Percentiles rank a stretch among this genome's conserved stretches.
Evolutionary conservation across 1,284 basidiomycete genomes (phyloP).

Genomic region (Jaminaea rosea): DNA sequence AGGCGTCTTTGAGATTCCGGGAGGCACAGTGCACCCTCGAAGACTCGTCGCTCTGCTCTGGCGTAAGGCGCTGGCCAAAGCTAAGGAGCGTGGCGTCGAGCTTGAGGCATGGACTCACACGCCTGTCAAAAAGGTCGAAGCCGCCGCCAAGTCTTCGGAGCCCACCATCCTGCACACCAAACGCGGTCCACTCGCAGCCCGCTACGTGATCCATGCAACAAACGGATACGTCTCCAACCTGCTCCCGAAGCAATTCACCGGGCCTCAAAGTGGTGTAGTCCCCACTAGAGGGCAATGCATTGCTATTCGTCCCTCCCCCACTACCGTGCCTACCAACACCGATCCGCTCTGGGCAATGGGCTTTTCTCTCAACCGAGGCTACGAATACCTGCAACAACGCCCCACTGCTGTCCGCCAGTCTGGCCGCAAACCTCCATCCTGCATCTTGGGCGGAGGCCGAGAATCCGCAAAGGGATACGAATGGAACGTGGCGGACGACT

Average conservation of each 20-base stretch:
- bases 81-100: conserved; percentile 5
- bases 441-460: conserved; percentile 67
- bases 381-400: conserved; percentile 73
- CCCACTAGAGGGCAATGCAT: conserved; percentile 67
- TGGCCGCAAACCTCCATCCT: conserved; percentile 51
- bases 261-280: conserved; percentile 54
- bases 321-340: conserved; percentile 4
- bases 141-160: neutral
- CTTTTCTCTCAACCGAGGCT: conserved; percentile 50
- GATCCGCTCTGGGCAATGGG: conserved; percentile 14
- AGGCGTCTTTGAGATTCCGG: conserved; percentile 24
- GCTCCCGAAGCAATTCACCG: conserved; percentile 57
- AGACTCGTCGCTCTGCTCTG: conserved; percentile 16
- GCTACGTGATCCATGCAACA: conserved; percentile 66
- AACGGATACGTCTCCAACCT: conserved; percentile 67
- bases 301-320: conserved; percentile 57
- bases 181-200: conserved; percentile 50
- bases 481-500: conserved; percentile 58
- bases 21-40: conserved; percentile 23
- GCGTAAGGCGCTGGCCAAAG: conserved; percentile 1
- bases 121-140: conserved; percentile 8
- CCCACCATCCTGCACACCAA: neutral
- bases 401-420: conserved; percentile 42
- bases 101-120: conserved; percentile 13
- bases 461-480: conserved; percentile 50